A percentile compares a stretch with the other conserved stretches of the same genome.
Conservation (phyloP, 2,329 filamentous ascomycete genomes). For the Neoarthrinium moseri region DNA sequence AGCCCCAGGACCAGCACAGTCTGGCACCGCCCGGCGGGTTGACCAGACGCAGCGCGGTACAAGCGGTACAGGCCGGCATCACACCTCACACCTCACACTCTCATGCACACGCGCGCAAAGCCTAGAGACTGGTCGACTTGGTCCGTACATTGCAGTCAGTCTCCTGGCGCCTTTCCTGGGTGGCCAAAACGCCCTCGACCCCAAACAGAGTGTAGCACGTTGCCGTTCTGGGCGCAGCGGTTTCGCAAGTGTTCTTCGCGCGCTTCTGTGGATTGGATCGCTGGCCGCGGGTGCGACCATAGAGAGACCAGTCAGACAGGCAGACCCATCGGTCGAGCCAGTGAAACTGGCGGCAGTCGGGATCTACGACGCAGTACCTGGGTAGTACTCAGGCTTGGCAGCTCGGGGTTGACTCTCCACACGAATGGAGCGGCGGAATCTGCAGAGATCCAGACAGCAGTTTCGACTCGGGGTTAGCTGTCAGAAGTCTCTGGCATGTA, state of each 20-base stretch:
- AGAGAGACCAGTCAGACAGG: background rate
- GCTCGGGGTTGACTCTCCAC: too few relatives aligned
- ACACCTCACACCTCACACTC: background rate
- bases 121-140: too few relatives aligned
- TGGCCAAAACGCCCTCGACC: too few relatives aligned
- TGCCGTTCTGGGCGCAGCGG: constrained; percentile 6
- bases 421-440: too few relatives aligned
- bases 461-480: background rate
- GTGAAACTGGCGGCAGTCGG: constrained; percentile 7
- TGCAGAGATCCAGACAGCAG: background rate
- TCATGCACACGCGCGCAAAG: background rate
- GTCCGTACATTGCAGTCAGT: too few relatives aligned
- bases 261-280: constrained; percentile 7
- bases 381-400: background rate
- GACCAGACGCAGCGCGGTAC: background rate
- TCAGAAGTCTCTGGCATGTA: background rate
- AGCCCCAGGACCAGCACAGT: background rate
- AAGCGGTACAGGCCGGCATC: background rate
- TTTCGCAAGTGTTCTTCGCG: constrained; percentile 7
- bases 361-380: background rate
- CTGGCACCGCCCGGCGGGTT: too few relatives aligned
- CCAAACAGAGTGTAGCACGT: background rate
- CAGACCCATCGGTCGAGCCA: constrained; percentile 3
- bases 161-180: too few relatives aligned
- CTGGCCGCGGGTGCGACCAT: constrained; percentile 4